Conservation (phyloP, 306 rosid genomes). For the Quercus alba region DNA sequence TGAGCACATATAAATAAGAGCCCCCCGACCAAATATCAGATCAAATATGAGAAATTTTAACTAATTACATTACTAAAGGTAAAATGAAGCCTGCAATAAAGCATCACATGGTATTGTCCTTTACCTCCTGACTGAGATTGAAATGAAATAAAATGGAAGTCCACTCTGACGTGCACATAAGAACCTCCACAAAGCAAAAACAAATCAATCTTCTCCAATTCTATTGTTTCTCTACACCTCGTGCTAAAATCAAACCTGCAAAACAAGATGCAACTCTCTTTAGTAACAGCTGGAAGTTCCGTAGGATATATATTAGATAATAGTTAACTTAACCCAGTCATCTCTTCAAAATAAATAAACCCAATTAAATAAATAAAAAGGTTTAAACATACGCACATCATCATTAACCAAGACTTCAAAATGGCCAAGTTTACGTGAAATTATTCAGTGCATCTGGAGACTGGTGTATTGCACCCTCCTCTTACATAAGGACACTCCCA, state of each 20-base stretch:
- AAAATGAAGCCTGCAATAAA: slow-evolving; percentile 21
- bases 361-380: background rate
- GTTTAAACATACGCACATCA: background rate
- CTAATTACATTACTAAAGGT: slow-evolving; percentile 48
- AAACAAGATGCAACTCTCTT: slow-evolving; percentile 20
- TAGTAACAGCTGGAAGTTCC: background rate
- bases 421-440: no score
- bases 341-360: background rate
- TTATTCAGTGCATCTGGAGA: no score
- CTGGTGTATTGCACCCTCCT: no score
- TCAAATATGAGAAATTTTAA: background rate
- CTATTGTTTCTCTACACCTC: slow-evolving; percentile 18
- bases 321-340: background rate
- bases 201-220: slow-evolving; percentile 14
- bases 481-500: no score
- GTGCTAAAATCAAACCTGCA: slow-evolving; percentile 40
- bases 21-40: background rate
- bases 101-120: slow-evolving; percentile 5
- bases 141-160: slow-evolving; percentile 29
- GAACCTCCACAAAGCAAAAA: slow-evolving; percentile 24
- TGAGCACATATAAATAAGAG: background rate
- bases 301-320: background rate
- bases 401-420: no score
- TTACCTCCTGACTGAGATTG: slow-evolving; percentile 18
- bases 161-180: slow-evolving; percentile 7